Evolutionary conservation across 345 rosid genomes (phyloP).

Genomic region (Camelina sativa): DNA sequence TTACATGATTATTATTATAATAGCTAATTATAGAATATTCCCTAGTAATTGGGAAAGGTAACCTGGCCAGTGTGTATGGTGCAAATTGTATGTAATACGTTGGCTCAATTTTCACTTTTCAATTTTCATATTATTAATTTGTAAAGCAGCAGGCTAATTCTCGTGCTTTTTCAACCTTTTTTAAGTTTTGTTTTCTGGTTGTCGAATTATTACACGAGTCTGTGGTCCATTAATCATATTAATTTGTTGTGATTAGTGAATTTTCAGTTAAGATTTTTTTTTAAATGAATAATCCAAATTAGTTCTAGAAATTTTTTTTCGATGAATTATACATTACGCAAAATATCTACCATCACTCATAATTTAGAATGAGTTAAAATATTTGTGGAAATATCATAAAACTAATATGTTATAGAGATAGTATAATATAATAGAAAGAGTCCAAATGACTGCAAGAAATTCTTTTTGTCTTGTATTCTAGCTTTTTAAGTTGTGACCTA

Average conservation of each 20-base stretch:
- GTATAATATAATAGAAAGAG: not conserved
- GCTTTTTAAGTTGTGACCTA: slow-evolving; percentile 36
- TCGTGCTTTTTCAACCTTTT: slow-evolving; percentile 19
- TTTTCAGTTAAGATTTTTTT: not conserved
- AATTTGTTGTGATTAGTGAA: not conserved
- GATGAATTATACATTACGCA: not conserved
- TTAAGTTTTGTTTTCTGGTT: not conserved
- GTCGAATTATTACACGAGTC: not conserved
- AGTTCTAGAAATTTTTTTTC: not conserved
- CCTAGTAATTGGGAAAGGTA: slow-evolving; percentile 29
- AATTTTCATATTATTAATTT: slow-evolving; percentile 5
- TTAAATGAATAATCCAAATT: not conserved
- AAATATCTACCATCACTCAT: not conserved
- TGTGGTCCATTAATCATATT: not conserved
- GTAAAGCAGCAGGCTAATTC: not conserved
- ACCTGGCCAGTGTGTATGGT: slow-evolving; percentile 9
- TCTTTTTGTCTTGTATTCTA: slow-evolving; percentile 1
- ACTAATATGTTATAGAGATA: not conserved
- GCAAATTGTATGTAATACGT: slow-evolving; percentile 25
- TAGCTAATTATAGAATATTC: slow-evolving; percentile 36
- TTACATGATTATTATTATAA: slow-evolving; percentile 10
- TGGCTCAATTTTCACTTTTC: slow-evolving; percentile 13
- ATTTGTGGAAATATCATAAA: not conserved
- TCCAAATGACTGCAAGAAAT: slow-evolving; percentile 7
- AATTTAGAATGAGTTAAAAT: not conserved